These are phyloP conservation scores for Flaveria robusta DNA, from an alignment of 129 eudicot species.

Conservation along the genomic window DNA sequence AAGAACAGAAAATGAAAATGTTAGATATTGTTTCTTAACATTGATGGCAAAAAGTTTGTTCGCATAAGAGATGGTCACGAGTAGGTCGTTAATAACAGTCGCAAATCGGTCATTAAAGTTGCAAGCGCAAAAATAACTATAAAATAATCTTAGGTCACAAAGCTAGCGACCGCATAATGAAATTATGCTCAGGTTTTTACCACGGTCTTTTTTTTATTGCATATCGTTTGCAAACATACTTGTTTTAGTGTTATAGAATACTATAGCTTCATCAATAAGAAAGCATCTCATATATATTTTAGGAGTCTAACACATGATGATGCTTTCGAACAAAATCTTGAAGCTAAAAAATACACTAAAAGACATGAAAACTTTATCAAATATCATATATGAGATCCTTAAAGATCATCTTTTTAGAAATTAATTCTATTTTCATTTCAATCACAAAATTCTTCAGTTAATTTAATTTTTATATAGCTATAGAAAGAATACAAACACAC, in stretches of 20 bases:
- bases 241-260: background rate
- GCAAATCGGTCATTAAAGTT: too few species aligned
- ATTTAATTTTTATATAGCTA: background rate
- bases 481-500: background rate
- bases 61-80: too few species aligned
- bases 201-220: too few species aligned
- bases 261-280: slow-evolving; percentile 29
- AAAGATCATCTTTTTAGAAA: background rate
- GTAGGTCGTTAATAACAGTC: too few species aligned
- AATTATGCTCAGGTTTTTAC: too few species aligned
- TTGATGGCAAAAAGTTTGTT: too few species aligned
- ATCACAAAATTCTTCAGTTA: background rate
- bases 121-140: too few species aligned
- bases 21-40: too few species aligned
- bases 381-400: slow-evolving; percentile 23
- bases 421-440: background rate
- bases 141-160: too few species aligned
- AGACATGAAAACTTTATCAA: slow-evolving; percentile 34
- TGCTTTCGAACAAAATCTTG: slow-evolving; percentile 22
- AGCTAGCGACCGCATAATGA: too few species aligned
- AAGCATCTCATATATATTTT: slow-evolving; percentile 10
- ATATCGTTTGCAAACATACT: too few species aligned
- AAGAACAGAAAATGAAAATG: too few species aligned
- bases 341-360: slow-evolving; percentile 29
- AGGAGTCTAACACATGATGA: slow-evolving; percentile 7